Percentiles rank a stretch among this genome's conserved stretches.
phyloP scores from a whole-genome alignment of 2,329 filamentous ascomycete species.

The Aspergillus intermedius region DNA sequence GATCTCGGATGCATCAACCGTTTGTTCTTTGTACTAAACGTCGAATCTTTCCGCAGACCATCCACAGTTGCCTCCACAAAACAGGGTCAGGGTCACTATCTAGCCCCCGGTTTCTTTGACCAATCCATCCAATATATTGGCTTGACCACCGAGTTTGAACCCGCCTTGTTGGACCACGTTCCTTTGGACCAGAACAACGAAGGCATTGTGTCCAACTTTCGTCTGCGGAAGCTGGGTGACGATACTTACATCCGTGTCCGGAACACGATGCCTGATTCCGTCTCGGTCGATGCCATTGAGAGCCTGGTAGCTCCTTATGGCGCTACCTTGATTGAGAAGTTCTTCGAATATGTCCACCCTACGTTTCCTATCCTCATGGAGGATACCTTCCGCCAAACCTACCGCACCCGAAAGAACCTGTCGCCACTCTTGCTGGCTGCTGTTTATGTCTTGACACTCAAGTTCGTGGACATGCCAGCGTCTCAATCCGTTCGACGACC shows the following conservation, averaged over 20 bases:
- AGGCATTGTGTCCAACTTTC: constrained; percentile 28
- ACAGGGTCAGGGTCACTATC: background rate
- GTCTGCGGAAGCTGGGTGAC: constrained; percentile 32
- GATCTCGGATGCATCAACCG: background rate
- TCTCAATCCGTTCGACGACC: constrained; percentile 60
- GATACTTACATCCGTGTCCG: constrained; percentile 37
- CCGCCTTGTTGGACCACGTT: constrained; percentile 33
- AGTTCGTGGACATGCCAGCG: constrained; percentile 74
- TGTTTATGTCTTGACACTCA: constrained; percentile 70
- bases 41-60: constrained; percentile 13
- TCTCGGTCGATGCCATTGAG: constrained; percentile 37
- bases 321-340: constrained; percentile 38
- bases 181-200: constrained; percentile 37
- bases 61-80: constrained; percentile 13
- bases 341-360: constrained; percentile 39
- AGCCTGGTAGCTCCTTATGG: constrained; percentile 39
- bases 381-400: constrained; percentile 38
- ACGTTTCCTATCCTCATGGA: constrained; percentile 39
- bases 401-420: constrained; percentile 32
- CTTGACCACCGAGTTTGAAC: constrained; percentile 38
- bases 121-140: constrained; percentile 38
- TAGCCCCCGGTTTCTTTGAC: constrained; percentile 28
- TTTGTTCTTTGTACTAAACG: too few relatives aligned
- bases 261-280: constrained; percentile 23
- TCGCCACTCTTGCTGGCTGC: constrained; percentile 34